These are phyloP conservation scores for Aquanectria penicillioides DNA, from an alignment of 2,329 filamentous ascomycete species.

Conservation along the genomic window DNA sequence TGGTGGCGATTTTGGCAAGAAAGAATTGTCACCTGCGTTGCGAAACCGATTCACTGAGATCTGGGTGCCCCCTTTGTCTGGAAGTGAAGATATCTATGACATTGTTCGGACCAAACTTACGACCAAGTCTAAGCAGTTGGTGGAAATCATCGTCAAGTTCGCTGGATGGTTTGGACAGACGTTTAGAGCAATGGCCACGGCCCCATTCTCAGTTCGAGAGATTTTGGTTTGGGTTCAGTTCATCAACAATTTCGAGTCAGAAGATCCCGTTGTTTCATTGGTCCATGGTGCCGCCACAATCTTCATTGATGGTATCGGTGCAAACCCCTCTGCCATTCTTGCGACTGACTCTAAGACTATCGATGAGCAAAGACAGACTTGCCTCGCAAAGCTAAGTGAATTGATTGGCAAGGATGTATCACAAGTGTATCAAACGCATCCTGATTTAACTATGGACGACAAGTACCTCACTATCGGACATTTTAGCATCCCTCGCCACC, in stretches of 20 bases:
- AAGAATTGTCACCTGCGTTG: slow-evolving; percentile 93
- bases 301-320: slow-evolving; percentile 93
- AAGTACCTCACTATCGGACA: slow-evolving; percentile 72
- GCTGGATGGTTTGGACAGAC: slow-evolving; percentile 90
- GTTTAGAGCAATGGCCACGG: slow-evolving; percentile 79
- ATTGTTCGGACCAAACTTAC: slow-evolving; percentile 84
- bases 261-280: slow-evolving; percentile 57
- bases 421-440: slow-evolving; percentile 70
- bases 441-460: slow-evolving; percentile 65
- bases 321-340: slow-evolving; percentile 90
- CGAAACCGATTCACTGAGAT: slow-evolving; percentile 98
- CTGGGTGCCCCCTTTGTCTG: slow-evolving; percentile 91
- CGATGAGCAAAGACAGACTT: slow-evolving; percentile 75
- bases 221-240: slow-evolving; percentile 94
- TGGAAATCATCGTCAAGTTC: slow-evolving; percentile 81
- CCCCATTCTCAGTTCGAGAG: slow-evolving; percentile 89
- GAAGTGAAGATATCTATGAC: slow-evolving; percentile 84
- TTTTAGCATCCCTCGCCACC: slow-evolving; percentile 71
- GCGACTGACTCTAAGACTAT: slow-evolving; percentile 77
- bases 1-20: slow-evolving; percentile 97
- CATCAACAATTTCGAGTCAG: slow-evolving; percentile 73
- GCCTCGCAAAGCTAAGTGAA: slow-evolving; percentile 75
- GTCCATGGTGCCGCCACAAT: slow-evolving; percentile 94
- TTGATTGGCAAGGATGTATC: slow-evolving; percentile 72
- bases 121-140: slow-evolving; percentile 63